A percentile compares a stretch with the other conserved stretches of the same genome.
Conservation (phyloP, 192 early-diverging fungal species). For the Podila verticillata region DNA sequence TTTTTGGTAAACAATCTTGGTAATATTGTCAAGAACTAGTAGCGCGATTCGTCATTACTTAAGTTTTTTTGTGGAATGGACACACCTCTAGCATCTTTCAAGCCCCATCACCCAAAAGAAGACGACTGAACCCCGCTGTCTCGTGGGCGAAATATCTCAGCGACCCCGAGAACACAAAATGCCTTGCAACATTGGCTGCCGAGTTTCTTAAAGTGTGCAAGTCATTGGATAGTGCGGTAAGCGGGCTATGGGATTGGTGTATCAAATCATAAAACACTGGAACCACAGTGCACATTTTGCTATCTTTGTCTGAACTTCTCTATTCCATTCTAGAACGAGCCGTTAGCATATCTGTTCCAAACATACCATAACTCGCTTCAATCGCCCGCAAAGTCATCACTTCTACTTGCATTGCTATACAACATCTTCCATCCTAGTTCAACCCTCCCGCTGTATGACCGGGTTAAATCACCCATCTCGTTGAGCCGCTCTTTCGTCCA, state of each 20-base stretch:
- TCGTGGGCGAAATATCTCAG: slow-evolving; percentile 35
- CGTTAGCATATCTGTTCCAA: slow-evolving; percentile 24
- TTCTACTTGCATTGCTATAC: slow-evolving; percentile 38
- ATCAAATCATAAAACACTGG: too few species aligned
- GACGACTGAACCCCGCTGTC: slow-evolving; percentile 19
- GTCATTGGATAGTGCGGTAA: slow-evolving; percentile 34
- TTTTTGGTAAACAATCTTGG: slow-evolving; percentile 21
- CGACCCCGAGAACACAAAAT: slow-evolving; percentile 38
- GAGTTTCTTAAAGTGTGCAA: slow-evolving; percentile 49
- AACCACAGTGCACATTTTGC: background rate
- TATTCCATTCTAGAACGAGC: slow-evolving; percentile 30
- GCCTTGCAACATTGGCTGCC: slow-evolving; percentile 21
- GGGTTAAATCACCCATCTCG: slow-evolving; percentile 40
- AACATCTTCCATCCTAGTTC: slow-evolving; percentile 48
- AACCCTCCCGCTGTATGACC: slow-evolving; percentile 37
- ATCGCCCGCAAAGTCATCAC: slow-evolving; percentile 26
- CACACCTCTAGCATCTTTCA: slow-evolving; percentile 25
- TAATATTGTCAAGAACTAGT: background rate
- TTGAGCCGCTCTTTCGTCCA: slow-evolving; percentile 39
- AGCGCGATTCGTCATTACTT: background rate
- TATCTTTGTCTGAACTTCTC: background rate
- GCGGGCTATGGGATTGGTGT: too few species aligned
- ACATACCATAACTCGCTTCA: slow-evolving; percentile 31
- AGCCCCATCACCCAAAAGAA: slow-evolving; percentile 27
- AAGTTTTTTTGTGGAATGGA: background rate